phyloP scores from a whole-genome alignment of 352 stramenopile genomes.

The Globisporangium mamillatum region DNA sequence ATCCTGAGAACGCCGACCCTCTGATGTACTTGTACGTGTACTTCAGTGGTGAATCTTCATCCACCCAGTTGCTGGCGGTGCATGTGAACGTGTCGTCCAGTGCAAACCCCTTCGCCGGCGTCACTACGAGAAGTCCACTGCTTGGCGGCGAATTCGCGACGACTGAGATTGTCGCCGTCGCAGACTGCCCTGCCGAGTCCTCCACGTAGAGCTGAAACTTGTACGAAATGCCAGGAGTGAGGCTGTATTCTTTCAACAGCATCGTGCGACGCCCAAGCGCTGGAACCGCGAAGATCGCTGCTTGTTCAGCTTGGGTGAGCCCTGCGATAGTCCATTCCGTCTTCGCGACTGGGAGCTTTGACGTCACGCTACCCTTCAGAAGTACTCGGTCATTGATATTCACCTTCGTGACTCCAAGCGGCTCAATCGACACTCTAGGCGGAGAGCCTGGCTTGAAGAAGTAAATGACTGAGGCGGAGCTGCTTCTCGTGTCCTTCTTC shows the following conservation, averaged over 20 bases:
- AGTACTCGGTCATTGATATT: conserved; percentile 59
- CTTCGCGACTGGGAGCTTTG: conserved; percentile 39
- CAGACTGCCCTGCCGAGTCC: conserved; percentile 36
- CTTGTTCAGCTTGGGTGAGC: conserved; percentile 21
- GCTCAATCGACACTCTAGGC: conserved; percentile 51
- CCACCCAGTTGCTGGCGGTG: conserved; percentile 55
- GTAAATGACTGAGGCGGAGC: conserved; percentile 36
- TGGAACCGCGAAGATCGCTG: conserved; percentile 42
- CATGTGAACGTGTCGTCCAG: conserved; percentile 55
- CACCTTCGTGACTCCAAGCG: conserved; percentile 38
- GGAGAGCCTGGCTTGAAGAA: conserved; percentile 45
- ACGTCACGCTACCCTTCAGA: conserved; percentile 43
- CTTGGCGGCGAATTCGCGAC: conserved; percentile 49
- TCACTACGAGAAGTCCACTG: conserved; percentile 42
- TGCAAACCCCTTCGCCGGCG: conserved; percentile 39
- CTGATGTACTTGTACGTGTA: conserved; percentile 82
- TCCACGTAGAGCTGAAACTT: conserved; percentile 47
- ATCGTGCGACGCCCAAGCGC: conserved; percentile 38
- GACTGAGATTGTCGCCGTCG: conserved; percentile 42
- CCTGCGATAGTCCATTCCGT: conserved; percentile 50
- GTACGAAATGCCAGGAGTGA: conserved; percentile 44
- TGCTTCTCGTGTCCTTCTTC: conserved; percentile 40
- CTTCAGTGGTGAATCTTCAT: conserved; percentile 57
- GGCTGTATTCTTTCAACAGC: conserved; percentile 41
- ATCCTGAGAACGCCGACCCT: conserved; percentile 40